Conservation (phyloP, 2,329 filamentous ascomycete genomes). For the Epicoccum nigrum region DNA sequence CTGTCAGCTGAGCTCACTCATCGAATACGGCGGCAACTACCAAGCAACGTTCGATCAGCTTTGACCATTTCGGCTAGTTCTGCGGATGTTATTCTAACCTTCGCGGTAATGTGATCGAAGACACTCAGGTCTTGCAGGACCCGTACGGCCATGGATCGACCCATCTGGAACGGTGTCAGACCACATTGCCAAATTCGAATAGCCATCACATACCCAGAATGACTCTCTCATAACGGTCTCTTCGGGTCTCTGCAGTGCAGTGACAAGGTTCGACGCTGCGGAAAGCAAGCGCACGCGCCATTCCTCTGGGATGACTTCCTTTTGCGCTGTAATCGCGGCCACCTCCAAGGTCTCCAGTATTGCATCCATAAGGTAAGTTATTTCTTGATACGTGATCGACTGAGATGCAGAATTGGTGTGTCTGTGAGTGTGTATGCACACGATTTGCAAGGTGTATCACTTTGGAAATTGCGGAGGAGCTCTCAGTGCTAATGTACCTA, state of each 20-base stretch:
- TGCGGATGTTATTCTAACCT: conserved; percentile 1
- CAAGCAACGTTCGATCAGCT: conserved; percentile 4
- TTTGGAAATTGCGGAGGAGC: too few species aligned
- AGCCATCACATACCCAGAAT: not conserved
- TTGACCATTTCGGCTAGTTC: conserved; percentile 1
- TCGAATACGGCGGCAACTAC: not conserved
- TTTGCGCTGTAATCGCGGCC: too few species aligned
- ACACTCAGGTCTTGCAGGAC: conserved; percentile 2
- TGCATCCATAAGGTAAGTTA: too few species aligned
- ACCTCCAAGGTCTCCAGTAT: too few species aligned
- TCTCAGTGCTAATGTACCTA: too few species aligned
- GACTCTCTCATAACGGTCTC: not conserved
- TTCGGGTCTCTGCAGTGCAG: not conserved
- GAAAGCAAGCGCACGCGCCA: not conserved
- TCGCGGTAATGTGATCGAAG: conserved; percentile 1
- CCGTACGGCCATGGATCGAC: conserved; percentile 8
- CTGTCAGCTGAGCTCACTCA: too few species aligned
- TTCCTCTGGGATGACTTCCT: not conserved
- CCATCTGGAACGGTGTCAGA: not conserved
- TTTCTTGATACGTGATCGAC: too few species aligned
- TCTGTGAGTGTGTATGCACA: too few species aligned
- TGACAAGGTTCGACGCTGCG: not conserved
- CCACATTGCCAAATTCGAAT: not conserved
- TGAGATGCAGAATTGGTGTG: too few species aligned
- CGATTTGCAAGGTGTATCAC: too few species aligned